Base-by-base conservation (phyloP, 306 rosid species). In the Canavalia gladiata region DNA sequence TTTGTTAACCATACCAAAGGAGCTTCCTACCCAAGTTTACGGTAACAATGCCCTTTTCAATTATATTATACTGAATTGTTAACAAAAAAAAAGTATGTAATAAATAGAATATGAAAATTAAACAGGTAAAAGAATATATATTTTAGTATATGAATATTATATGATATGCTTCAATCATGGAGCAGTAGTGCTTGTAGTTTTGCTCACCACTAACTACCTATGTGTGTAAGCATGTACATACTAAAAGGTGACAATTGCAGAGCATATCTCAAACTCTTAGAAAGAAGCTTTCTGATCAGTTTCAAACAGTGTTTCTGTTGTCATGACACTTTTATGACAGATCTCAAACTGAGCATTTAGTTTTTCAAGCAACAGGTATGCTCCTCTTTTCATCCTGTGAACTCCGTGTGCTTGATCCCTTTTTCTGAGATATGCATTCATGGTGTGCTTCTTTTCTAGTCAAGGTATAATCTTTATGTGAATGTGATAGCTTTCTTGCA, bases 151-250 rank as follows among this genome's bases (percentile, higher is more conserved):
- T 3, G 31, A 9, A 49, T 77, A 54, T 60, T 42, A 39, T 28
- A 51, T 37, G 28, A 74, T 12, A 59, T 59, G 83, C 70, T 72
- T 56, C 72, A 84, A 87, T 92, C 88, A 88, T 90, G 96, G 86
- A 63, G 2, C 45, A 39, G 84, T 87, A 83, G 91, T 89, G 89
- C 94, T 85, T 55, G 74, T 80, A 72, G 90, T 88, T 84, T 84
- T 83, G 74, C 84, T 86, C 92, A 87, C 90, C 93, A 90, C 91
- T 56, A 7, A 56, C 87, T 84, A 89, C 55, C 10, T 55, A 13
- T 80, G 51, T 82, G 56, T 87, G 35, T 85, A 55, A 57, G 34
- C 31, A 45, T 50, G 18, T 31, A 33, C 8, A 7, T 11, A 58
- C 39, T 25, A 56, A 4, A 2, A 74, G 49, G 72, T 75, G 68